phyloP scores from a whole-genome alignment of 352 stramenopile species.

The Phytophthora tubulina region DNA sequence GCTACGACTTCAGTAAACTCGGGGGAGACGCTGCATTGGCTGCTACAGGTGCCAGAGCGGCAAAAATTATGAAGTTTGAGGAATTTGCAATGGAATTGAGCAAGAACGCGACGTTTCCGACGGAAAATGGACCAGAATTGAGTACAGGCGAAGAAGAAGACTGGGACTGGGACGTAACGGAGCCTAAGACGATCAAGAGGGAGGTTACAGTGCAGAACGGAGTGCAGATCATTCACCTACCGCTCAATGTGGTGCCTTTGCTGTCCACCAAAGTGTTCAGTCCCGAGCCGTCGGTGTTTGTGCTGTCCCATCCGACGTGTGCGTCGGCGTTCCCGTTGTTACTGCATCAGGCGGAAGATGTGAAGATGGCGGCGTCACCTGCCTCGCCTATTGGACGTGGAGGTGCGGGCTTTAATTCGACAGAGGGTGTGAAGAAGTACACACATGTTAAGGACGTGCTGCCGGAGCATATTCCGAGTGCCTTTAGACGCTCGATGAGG shows the following conservation, averaged over 20 bases:
- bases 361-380: slow-evolving; percentile 1
- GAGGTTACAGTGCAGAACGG: slow-evolving; percentile 3
- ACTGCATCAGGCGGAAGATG: slow-evolving; percentile 56
- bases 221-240: slow-evolving; percentile 64
- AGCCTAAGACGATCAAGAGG: neutral
- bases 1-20: slow-evolving; percentile 58
- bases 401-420: slow-evolving; percentile 7
- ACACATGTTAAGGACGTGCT: slow-evolving; percentile 73
- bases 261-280: slow-evolving; percentile 50
- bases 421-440: slow-evolving; percentile 40
- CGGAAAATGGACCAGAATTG: slow-evolving; percentile 26
- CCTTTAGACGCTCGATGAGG: slow-evolving; percentile 68
- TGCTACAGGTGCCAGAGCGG: slow-evolving; percentile 22
- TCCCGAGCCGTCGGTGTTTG: slow-evolving; percentile 75
- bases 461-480: slow-evolving; percentile 71
- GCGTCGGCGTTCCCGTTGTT: slow-evolving; percentile 77
- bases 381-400: slow-evolving; percentile 19
- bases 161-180: slow-evolving; percentile 61
- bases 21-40: neutral
- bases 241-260: slow-evolving; percentile 65
- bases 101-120: slow-evolving; percentile 21
- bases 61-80: slow-evolving; percentile 59
- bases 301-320: slow-evolving; percentile 73
- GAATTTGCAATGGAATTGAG: slow-evolving; percentile 48
- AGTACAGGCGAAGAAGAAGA: slow-evolving; percentile 39